phyloP scores from a whole-genome alignment of 1,284 basidiomycete species.

The Phylloboletellus chloephorus region DNA sequence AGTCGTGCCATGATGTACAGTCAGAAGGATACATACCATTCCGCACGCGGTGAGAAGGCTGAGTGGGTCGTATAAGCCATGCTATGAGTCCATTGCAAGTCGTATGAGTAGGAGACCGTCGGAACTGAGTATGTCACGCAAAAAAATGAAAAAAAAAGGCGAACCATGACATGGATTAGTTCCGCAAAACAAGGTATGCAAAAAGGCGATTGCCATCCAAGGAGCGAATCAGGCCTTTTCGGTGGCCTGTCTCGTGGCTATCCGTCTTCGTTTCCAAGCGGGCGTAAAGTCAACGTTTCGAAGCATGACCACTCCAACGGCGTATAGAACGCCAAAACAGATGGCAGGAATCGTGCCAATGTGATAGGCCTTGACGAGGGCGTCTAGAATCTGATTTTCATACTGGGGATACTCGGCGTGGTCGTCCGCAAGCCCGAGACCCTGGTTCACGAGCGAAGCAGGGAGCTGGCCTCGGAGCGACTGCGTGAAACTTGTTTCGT shows the following conservation, averaged over 20 bases:
- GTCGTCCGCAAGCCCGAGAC: slow-evolving; percentile 27
- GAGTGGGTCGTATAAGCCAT: slow-evolving; percentile 6
- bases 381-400: slow-evolving; percentile 28
- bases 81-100: slow-evolving; percentile 11
- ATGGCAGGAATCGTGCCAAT: slow-evolving; percentile 31
- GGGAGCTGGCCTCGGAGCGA: slow-evolving; percentile 26
- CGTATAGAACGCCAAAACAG: slow-evolving; percentile 31
- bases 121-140: neutral
- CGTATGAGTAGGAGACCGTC: neutral
- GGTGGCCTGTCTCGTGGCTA: slow-evolving; percentile 21
- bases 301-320: slow-evolving; percentile 29
- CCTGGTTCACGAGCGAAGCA: slow-evolving; percentile 28
- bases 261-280: slow-evolving; percentile 31
- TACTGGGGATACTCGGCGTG: slow-evolving; percentile 30
- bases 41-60: neutral
- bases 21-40: slow-evolving; percentile 2
- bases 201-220: slow-evolving; percentile 15
- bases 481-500: slow-evolving; percentile 30
- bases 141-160: slow-evolving; percentile 5
- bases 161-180: slow-evolving; percentile 6
- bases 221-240: slow-evolving; percentile 24
- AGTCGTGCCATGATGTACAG: neutral
- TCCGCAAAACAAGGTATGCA: slow-evolving; percentile 21
- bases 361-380: slow-evolving; percentile 32
- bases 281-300: slow-evolving; percentile 31